Percentiles rank a stretch among this genome's conserved stretches.
Evolutionary conservation across 352 stramenopile species (phyloP).

Genomic region (Phytophthora fragariae): DNA sequence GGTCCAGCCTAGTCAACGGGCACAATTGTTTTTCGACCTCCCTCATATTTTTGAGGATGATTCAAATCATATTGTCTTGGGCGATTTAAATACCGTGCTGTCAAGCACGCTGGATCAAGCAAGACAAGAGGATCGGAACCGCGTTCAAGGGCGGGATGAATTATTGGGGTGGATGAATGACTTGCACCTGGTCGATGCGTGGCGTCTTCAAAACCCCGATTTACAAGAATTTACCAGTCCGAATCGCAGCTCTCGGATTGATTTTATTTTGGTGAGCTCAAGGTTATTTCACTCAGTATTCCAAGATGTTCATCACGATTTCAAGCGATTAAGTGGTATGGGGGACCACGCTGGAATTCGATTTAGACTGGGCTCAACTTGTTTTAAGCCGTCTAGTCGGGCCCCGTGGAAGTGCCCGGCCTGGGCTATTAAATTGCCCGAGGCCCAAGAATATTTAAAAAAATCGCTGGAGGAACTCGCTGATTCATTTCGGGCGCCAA

Average conservation of each 20-base stretch:
- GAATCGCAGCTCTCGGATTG: not conserved
- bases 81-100: constrained; percentile 9
- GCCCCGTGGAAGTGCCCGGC: not conserved
- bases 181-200: constrained; percentile 1
- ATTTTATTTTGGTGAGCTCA: constrained; percentile 8
- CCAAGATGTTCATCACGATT: not conserved
- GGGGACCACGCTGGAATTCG: not conserved
- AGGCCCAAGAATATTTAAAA: constrained; percentile 1
- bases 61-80: constrained; percentile 9
- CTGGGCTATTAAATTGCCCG: not conserved
- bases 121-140: not conserved
- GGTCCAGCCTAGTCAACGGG: not conserved
- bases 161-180: constrained; percentile 4
- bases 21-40: not conserved
- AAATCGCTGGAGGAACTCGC: not conserved
- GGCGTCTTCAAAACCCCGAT: constrained; percentile 2
- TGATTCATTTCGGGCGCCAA: not conserved
- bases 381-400: not conserved
- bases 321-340: not conserved
- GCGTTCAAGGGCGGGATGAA: not conserved
- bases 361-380: not conserved
- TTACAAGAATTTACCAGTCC: constrained; percentile 14
- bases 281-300: constrained; percentile 1
- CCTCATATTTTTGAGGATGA: constrained; percentile 11
- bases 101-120: constrained; percentile 1